Evolutionary conservation across 2,329 filamentous ascomycete species (phyloP), one percentile per base, ranked within the genome.

Genomic region (Fusarium stilboides): DNA sequence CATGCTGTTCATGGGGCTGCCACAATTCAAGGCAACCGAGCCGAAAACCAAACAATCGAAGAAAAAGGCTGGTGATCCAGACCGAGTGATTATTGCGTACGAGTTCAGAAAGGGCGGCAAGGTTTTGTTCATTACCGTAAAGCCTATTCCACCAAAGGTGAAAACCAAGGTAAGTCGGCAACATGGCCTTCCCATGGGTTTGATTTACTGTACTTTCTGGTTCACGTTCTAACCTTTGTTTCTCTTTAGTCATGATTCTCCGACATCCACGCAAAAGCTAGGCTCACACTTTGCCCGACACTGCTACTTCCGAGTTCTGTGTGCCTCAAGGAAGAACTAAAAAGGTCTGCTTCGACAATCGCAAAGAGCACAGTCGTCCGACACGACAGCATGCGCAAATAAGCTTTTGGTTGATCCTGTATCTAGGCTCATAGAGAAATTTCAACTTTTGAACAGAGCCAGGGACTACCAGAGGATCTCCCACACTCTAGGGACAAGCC

Each of bases 1-100:
- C n/a, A 17, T 68, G n/a, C 55, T 68, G 14, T 65, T 68, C 19
- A 68, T 68, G 53, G 64, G 65, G 13, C 19, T 68, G 4, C 58
- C 65, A 2, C 46, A 51, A 6, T 40, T 54, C 34, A 68, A 43
- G 31, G 36, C 34, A 10, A 45, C 28, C 8, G 50, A 39, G 24
- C 40, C 45, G 17, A 58, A n/a, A 28, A 22, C 39, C 31, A 65
- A 53, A 13, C 37, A 39, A n/a, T 53, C 37, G 26, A 63, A 50
- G 24, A 68, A 57, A 33, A 68, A 53, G 31, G 5, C n/a, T 2
- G n/a, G 33, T 6, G 37, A 26, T 22, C 40, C 44, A 9, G 22
- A 15, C 20, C 47, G 42, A 14, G 22, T 58, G 15, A 10, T 51
- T 3, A 26, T 68, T 37, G 40, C 26, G 12, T 68, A 63, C 22